phyloP scores from a whole-genome alignment of 2,329 filamentous ascomycete genomes.

The Aspergillus novoparasiticus region DNA sequence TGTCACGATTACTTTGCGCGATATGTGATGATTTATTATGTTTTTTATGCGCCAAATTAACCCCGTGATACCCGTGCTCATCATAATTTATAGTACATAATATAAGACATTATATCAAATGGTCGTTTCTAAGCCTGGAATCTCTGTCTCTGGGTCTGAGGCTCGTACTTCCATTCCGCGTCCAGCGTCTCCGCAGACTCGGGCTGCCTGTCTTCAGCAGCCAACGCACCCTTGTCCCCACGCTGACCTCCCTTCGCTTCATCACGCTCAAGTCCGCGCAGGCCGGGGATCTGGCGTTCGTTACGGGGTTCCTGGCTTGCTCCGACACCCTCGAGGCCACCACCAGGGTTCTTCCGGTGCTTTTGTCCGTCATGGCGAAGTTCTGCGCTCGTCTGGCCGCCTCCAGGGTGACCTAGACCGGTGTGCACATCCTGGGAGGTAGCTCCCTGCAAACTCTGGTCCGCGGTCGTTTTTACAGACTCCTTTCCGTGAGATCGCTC shows the following conservation, averaged over 20 bases:
- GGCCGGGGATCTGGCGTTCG: constrained; percentile 27
- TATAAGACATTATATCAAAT: background rate
- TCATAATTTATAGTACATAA: constrained; percentile 7
- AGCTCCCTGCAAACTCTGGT: constrained; percentile 52
- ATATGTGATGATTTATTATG: background rate
- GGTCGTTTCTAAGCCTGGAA: background rate
- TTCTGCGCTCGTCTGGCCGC: constrained; percentile 53
- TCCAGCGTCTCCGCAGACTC: constrained; percentile 33
- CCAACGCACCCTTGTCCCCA: constrained; percentile 32
- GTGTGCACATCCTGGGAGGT: constrained; percentile 57
- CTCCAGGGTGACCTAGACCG: constrained; percentile 55
- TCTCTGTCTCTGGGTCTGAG: constrained; percentile 27
- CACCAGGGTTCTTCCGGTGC: constrained; percentile 43
- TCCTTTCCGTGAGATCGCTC: constrained; percentile 46
- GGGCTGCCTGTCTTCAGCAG: constrained; percentile 32
- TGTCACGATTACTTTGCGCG: background rate
- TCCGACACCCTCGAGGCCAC: constrained; percentile 50
- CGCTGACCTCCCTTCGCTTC: constrained; percentile 22
- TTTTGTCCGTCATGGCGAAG: constrained; percentile 49
- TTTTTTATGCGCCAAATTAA: constrained; percentile 1
- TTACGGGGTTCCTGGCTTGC: constrained; percentile 25
- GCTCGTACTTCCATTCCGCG: constrained; percentile 31
- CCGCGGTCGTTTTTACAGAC: constrained; percentile 45
- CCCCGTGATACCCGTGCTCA: constrained; percentile 12
- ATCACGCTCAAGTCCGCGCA: constrained; percentile 34